phyloP scores from a whole-genome alignment of 768 basidiomycete species.

The Boletus bicolor region DNA sequence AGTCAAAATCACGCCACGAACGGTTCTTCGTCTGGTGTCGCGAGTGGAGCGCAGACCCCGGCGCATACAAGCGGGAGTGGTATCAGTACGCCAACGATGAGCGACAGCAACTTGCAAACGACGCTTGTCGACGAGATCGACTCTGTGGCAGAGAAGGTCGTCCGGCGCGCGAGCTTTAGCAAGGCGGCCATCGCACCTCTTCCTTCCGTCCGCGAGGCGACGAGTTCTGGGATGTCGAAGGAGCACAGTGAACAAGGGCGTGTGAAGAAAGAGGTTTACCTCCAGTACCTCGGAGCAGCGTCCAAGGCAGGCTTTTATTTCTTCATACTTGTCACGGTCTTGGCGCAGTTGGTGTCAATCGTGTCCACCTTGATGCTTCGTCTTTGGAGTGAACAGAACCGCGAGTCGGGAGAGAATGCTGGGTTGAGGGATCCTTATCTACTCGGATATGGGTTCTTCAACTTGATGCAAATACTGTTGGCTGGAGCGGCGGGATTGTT shows the following conservation, averaged over 20 bases:
- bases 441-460: conserved; percentile 65
- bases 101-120: conserved; percentile 20
- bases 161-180: conserved; percentile 53
- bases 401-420: conserved; percentile 50
- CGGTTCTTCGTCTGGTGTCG: conserved; percentile 36
- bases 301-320: conserved; percentile 69
- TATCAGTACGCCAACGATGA: conserved; percentile 17
- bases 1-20: conserved; percentile 48
- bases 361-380: conserved; percentile 65
- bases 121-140: conserved; percentile 27
- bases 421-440: conserved; percentile 57
- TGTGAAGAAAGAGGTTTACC: conserved; percentile 76
- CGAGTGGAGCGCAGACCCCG: conserved; percentile 51
- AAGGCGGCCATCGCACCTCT: conserved; percentile 50
- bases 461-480: conserved; percentile 52
- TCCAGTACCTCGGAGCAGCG: conserved; percentile 73
- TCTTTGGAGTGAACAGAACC: conserved; percentile 80
- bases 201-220: conserved; percentile 36
- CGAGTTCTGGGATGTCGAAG: conserved; percentile 50
- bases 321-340: conserved; percentile 53
- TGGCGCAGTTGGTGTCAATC: conserved; percentile 60
- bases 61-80: conserved; percentile 32
- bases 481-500: conserved; percentile 56
- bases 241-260: conserved; percentile 79
- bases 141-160: conserved; percentile 53